Evolutionary conservation across 2,329 filamentous ascomycete species (phyloP).

Genomic region (Cladosporium cucumerinum): DNA sequence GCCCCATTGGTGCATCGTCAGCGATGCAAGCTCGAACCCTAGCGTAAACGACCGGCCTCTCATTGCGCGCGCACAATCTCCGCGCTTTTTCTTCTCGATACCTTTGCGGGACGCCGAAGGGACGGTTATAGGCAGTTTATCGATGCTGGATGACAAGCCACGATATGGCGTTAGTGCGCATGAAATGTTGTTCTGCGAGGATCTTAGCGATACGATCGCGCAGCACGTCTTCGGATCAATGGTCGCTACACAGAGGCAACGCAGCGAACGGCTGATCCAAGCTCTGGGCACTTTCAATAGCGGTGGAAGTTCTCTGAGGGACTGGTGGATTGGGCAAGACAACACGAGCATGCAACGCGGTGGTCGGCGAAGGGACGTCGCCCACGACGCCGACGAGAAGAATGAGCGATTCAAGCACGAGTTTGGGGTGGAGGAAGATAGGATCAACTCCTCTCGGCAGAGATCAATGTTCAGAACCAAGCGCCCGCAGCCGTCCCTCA

Average conservation of each 20-base stretch:
- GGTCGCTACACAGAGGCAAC: slow-evolving; percentile 50
- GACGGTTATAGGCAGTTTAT: slow-evolving; percentile 59
- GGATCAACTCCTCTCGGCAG: background rate
- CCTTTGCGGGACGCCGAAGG: slow-evolving; percentile 57
- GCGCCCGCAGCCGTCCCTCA: too few relatives aligned
- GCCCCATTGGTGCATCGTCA: slow-evolving; percentile 27
- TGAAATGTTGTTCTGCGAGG: slow-evolving; percentile 55
- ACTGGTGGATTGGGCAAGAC: slow-evolving; percentile 32
- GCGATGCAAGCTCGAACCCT: slow-evolving; percentile 21
- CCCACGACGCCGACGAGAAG: background rate
- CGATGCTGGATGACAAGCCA: slow-evolving; percentile 52
- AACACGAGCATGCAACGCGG: slow-evolving; percentile 11
- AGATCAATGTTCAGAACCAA: background rate
- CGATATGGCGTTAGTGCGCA: slow-evolving; percentile 50
- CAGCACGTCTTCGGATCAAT: slow-evolving; percentile 58
- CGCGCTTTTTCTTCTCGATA: slow-evolving; percentile 54
- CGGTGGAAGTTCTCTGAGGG: slow-evolving; percentile 24
- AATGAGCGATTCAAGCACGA: slow-evolving; percentile 20
- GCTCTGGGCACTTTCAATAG: slow-evolving; percentile 49
- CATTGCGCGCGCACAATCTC: slow-evolving; percentile 12
- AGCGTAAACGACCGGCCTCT: slow-evolving; percentile 15
- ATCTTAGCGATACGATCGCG: slow-evolving; percentile 55
- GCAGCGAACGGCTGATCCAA: slow-evolving; percentile 53
- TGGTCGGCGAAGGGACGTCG: slow-evolving; percentile 4
- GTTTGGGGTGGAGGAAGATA: slow-evolving; percentile 17